Conservation (phyloP, 345 rosid genomes). For the Leavenworthia alabamica region DNA sequence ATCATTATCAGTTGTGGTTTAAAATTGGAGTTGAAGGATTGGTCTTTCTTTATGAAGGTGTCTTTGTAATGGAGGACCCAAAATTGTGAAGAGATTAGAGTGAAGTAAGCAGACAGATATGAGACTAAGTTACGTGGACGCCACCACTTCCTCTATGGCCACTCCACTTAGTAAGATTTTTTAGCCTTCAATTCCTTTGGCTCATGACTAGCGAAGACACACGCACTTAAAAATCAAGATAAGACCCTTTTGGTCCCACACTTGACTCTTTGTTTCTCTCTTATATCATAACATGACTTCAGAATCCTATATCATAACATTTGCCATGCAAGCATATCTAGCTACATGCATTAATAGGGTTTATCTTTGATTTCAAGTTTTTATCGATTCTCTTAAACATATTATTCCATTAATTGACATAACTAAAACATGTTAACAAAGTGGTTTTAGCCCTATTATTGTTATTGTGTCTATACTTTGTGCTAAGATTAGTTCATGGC, state of each 20-base stretch:
- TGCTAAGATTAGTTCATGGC: background rate
- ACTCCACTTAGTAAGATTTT: slow-evolving; percentile 38
- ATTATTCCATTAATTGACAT: background rate
- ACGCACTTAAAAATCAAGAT: slow-evolving; percentile 18
- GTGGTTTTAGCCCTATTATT: background rate
- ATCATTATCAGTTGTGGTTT: background rate
- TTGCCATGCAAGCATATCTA: slow-evolving; percentile 5
- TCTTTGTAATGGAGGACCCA: slow-evolving; percentile 33
- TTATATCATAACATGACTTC: slow-evolving; percentile 21
- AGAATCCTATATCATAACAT: slow-evolving; percentile 20
- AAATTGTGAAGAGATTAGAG: slow-evolving; percentile 28
- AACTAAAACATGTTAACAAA: background rate
- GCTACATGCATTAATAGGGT: background rate
- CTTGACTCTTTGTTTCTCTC: background rate
- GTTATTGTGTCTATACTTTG: background rate
- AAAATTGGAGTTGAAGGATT: background rate
- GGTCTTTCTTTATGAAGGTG: slow-evolving; percentile 6
- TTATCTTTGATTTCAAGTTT: background rate
- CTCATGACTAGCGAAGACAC: slow-evolving; percentile 11
- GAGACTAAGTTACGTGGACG: slow-evolving; percentile 42
- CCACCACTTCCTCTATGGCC: slow-evolving; percentile 53
- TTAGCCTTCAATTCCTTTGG: slow-evolving; percentile 9
- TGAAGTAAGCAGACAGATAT: slow-evolving; percentile 41
- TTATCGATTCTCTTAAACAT: background rate
- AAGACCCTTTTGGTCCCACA: slow-evolving; percentile 25